Evolutionary conservation across 2,329 filamentous ascomycete genomes (phyloP), one percentile per base, ranked within the genome.

Genomic region (Raffaelea deltoideospora): DNA sequence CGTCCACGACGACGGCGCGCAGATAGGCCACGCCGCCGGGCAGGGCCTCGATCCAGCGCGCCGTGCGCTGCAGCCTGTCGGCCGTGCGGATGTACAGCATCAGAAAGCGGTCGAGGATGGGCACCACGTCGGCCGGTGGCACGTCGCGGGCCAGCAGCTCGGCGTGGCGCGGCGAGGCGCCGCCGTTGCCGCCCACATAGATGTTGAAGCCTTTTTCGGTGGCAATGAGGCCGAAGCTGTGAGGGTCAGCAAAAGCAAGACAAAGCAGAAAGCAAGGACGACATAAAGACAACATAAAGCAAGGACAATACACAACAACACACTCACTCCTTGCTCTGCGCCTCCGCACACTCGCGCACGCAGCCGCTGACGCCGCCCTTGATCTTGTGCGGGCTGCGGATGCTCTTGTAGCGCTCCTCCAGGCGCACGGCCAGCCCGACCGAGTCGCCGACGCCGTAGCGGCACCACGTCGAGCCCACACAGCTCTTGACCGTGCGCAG

Each of bases 11-110:
- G 3, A 94, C 86, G 48, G 86, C 74, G 36, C 76, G 75, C 0
- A 94, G 72, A 52, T 93, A 93, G 41, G 72, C 69, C 57, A 94
- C 77, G 1, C 86, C 86, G 6, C 85, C 86, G 0, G 86, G 85
- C 0, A 93, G 68, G 36, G 69, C 71, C 55, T 94, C 86, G 27
- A 94, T 64, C 86, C 86, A 94, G 19, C 84, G 71, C 0, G 86
- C 86, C 20, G 86, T 94, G 34, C 86, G 73, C 57, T 94, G 85
- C 1, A 94, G 72, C 52, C 82, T 86, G 60, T 94, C 86, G 31
- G 84, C 86, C 1, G 87, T 92, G 46, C 85, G 81, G 49, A 94
- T 90, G 60, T 94, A 94, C 64, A 94, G 88, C 59, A 87, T 84
- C 19, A 94, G 69, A 51, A 90, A 94, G 31, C 87, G 77, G 54